phyloP scores from a whole-genome alignment of 495 filamentous ascomycete species.

The Tuber melanosporum region DNA sequence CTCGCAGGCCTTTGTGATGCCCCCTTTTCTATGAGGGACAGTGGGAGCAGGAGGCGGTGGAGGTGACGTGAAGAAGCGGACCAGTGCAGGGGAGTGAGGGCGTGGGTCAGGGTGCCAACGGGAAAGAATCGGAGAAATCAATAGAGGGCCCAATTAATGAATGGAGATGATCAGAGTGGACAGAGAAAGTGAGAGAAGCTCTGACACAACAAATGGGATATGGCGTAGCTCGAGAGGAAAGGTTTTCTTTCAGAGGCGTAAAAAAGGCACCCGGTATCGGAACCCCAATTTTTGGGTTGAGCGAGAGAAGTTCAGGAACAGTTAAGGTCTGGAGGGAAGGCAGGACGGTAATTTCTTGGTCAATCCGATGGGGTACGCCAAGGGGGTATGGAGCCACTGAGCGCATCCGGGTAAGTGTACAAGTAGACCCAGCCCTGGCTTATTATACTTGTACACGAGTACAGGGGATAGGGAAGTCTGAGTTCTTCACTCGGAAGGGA shows the following conservation, averaged over 20 bases:
- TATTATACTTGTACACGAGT: background rate
- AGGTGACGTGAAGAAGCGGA: background rate
- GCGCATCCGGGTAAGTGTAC: slow-evolving; percentile 9
- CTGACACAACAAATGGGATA: background rate
- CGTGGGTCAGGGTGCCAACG: background rate
- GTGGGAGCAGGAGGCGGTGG: background rate
- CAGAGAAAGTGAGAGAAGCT: background rate
- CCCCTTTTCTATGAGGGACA: background rate
- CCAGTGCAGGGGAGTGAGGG: background rate
- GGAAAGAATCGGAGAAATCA: background rate
- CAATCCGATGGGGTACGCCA: slow-evolving; percentile 13
- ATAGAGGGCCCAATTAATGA: background rate
- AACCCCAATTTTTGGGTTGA: background rate
- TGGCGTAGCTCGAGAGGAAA: background rate
- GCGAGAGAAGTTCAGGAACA: slow-evolving; percentile 6
- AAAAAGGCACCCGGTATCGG: background rate
- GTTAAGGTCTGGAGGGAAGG: slow-evolving; percentile 12
- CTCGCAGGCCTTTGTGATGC: background rate
- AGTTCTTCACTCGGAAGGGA: background rate
- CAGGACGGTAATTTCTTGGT: slow-evolving; percentile 8
- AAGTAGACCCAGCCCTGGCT: slow-evolving; percentile 5
- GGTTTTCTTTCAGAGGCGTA: background rate
- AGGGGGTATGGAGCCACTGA: slow-evolving; percentile 20
- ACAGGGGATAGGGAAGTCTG: background rate
- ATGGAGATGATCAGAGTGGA: background rate